Percentiles rank a stretch among this genome's conserved stretches.
Evolutionary conservation across 352 stramenopile species (phyloP).

Genomic region (Phytophthora tubulina): DNA sequence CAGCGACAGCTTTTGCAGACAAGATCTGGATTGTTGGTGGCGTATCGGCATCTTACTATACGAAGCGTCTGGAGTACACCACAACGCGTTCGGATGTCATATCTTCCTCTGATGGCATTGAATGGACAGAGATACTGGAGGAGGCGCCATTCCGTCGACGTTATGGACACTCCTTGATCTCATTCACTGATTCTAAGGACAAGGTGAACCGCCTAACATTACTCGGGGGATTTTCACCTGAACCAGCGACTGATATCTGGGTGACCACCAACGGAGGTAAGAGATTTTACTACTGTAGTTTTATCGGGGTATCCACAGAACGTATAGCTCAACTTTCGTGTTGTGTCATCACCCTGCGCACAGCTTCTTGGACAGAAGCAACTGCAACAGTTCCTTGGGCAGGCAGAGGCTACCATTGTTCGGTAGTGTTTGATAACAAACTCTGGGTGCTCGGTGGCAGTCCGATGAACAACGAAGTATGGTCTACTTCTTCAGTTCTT

Average conservation of each 20-base stretch:
- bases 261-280: slow-evolving; percentile 69
- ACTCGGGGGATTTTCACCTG: slow-evolving; percentile 78
- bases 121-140: slow-evolving; percentile 74
- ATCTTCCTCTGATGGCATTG: slow-evolving; percentile 60
- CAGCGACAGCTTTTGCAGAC: slow-evolving; percentile 61
- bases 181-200: slow-evolving; percentile 67
- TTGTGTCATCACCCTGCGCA: not conserved
- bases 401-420: slow-evolving; percentile 80
- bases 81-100: slow-evolving; percentile 75
- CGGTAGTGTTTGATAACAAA: slow-evolving; percentile 62
- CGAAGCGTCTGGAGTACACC: slow-evolving; percentile 73
- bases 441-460: slow-evolving; percentile 81
- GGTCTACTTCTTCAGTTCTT: slow-evolving; percentile 73
- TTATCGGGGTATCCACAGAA: not conserved
- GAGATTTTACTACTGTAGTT: not conserved
- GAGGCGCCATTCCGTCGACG: slow-evolving; percentile 78
- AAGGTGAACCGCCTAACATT: slow-evolving; percentile 64
- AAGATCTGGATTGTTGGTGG: slow-evolving; percentile 81
- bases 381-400: slow-evolving; percentile 51
- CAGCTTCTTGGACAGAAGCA: slow-evolving; percentile 61
- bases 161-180: slow-evolving; percentile 75
- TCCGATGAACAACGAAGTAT: slow-evolving; percentile 86
- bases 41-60: slow-evolving; percentile 81
- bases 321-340: not conserved
- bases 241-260: slow-evolving; percentile 82